Evolutionary conservation across 805 yeast genomes (phyloP).

Genomic region (Kazachstania kunashirensis): DNA sequence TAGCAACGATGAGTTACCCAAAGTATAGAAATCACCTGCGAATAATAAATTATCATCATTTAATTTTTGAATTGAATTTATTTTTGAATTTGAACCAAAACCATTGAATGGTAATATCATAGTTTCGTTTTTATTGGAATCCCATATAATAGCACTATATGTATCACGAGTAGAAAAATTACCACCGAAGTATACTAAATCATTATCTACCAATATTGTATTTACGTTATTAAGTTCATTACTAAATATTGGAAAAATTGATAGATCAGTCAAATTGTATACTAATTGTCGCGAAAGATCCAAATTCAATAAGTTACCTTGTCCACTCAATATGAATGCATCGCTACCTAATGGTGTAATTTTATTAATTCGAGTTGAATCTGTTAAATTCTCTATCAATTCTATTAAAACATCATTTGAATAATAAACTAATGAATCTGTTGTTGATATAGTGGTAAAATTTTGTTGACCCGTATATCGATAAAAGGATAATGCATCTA

Average conservation of each 20-base stretch:
- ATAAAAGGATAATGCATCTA: slow-evolving; percentile 17
- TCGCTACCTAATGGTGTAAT: slow-evolving; percentile 27
- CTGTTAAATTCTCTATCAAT: slow-evolving; percentile 10
- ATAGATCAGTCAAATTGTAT: slow-evolving; percentile 26
- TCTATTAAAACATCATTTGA: slow-evolving; percentile 21
- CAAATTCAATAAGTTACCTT: slow-evolving; percentile 22
- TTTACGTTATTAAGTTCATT: slow-evolving; percentile 27
- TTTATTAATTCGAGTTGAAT: slow-evolving; percentile 13
- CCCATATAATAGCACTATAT: slow-evolving; percentile 52
- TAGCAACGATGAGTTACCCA: slow-evolving; percentile 34
- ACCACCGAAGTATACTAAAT: slow-evolving; percentile 73
- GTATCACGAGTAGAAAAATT: slow-evolving; percentile 43
- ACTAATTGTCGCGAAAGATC: slow-evolving; percentile 27
- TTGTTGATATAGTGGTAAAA: slow-evolving; percentile 17
- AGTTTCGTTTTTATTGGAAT: slow-evolving; percentile 36
- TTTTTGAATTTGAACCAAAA: slow-evolving; percentile 47
- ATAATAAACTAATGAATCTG: slow-evolving; percentile 18
- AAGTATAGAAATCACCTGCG: slow-evolving; percentile 64
- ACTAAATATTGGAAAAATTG: slow-evolving; percentile 22
- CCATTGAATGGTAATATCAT: slow-evolving; percentile 62
- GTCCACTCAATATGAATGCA: slow-evolving; percentile 29
- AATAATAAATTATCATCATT: slow-evolving; percentile 50
- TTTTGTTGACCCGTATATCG: slow-evolving; percentile 27
- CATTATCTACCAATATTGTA: slow-evolving; percentile 40
- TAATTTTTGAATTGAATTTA: slow-evolving; percentile 53